Conservation (phyloP, 164 flowering plant species). For the Buxus sempervirens region DNA sequence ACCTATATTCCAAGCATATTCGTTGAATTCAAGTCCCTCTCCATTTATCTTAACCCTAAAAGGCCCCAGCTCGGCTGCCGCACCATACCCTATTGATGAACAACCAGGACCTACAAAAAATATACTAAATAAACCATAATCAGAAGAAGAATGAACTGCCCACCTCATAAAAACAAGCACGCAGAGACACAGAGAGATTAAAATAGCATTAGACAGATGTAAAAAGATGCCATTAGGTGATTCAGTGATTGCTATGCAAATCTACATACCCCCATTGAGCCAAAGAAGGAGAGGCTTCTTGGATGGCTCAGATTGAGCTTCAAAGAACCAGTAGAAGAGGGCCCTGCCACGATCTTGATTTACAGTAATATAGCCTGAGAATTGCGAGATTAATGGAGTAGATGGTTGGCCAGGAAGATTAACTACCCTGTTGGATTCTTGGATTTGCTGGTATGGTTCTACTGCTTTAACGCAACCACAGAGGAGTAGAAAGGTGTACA, state of each 20-base stretch:
- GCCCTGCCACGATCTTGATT: slow-evolving; percentile 63
- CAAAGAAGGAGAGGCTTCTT: slow-evolving; percentile 64
- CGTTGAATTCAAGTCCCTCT: slow-evolving; percentile 43
- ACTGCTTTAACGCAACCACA: slow-evolving; percentile 20
- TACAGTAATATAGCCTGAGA: slow-evolving; percentile 66
- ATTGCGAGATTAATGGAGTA: slow-evolving; percentile 46
- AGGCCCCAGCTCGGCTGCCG: slow-evolving; percentile 72
- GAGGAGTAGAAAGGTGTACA: slow-evolving; percentile 5
- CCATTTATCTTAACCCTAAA: slow-evolving; percentile 42
- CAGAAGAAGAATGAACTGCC: not conserved
- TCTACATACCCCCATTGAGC: slow-evolving; percentile 72
- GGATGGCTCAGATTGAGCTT: slow-evolving; percentile 50
- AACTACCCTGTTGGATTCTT: slow-evolving; percentile 41
- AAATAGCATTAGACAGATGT: not conserved
- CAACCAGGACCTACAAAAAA: slow-evolving; percentile 71
- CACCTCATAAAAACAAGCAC: not conserved
- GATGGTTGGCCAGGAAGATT: slow-evolving; percentile 68
- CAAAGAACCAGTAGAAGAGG: slow-evolving; percentile 79
- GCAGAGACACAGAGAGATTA: not conserved
- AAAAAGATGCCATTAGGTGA: not conserved
- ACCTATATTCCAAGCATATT: slow-evolving; percentile 64
- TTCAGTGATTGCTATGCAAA: not conserved
- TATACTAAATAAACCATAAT: not conserved
- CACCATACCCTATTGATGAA: slow-evolving; percentile 77
- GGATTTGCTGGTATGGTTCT: slow-evolving; percentile 6